A percentile compares a stretch with the other conserved stretches of the same genome.
These are phyloP conservation scores for Parasitella parasitica DNA, from an alignment of 371 early-diverging fungal species.

Conservation along the genomic window DNA sequence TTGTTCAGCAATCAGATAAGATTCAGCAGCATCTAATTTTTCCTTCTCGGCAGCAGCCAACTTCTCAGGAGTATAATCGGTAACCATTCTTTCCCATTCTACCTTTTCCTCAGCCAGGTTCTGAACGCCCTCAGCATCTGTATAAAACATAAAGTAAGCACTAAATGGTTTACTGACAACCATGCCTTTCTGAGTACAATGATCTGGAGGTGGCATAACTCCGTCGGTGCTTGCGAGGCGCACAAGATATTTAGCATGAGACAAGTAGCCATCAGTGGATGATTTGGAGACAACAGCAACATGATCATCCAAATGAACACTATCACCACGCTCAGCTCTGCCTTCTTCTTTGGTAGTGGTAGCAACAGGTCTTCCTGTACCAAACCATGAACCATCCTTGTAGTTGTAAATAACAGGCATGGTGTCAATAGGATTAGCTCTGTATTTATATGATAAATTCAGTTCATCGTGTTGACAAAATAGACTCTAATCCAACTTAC, in stretches of 20 bases:
- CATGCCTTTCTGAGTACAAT: slow-evolving; percentile 36
- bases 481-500: slow-evolving; percentile 6
- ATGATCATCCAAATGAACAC: slow-evolving; percentile 38
- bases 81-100: slow-evolving; percentile 32
- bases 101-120: slow-evolving; percentile 13
- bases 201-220: slow-evolving; percentile 25
- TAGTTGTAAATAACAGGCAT: slow-evolving; percentile 38
- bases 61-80: slow-evolving; percentile 21
- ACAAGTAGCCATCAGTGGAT: slow-evolving; percentile 38
- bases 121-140: slow-evolving; percentile 25
- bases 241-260: slow-evolving; percentile 40
- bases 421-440: slow-evolving; percentile 32
- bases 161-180: slow-evolving; percentile 38
- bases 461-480: too few relatives aligned
- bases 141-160: slow-evolving; percentile 42
- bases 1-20: background rate
- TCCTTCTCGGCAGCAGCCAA: background rate
- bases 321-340: slow-evolving; percentile 34
- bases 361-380: slow-evolving; percentile 29
- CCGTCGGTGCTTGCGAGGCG: slow-evolving; percentile 36
- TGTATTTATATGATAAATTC: background rate
- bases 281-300: slow-evolving; percentile 20
- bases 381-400: slow-evolving; percentile 44
- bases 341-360: slow-evolving; percentile 39
- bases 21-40: background rate